Evolutionary conservation across 164 flowering plant species (phyloP).

Genomic region (Malania oleifera): DNA sequence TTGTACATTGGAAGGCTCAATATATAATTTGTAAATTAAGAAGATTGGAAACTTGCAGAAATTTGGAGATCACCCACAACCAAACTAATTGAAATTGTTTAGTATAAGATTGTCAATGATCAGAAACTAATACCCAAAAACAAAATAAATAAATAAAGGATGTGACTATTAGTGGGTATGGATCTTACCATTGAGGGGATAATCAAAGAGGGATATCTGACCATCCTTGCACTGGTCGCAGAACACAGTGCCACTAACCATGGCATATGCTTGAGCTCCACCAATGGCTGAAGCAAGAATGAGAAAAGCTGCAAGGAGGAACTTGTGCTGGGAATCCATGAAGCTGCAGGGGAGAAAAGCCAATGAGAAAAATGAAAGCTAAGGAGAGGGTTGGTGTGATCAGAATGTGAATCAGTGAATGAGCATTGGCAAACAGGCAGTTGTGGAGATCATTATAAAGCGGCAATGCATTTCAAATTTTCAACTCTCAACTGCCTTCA

Average conservation of each 20-base stretch:
- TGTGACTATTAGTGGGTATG: too few relatives aligned
- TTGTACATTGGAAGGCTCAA: too few relatives aligned
- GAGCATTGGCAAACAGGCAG: background rate
- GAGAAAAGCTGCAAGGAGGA: slow-evolving; percentile 30
- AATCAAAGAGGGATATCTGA: slow-evolving; percentile 59
- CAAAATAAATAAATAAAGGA: too few relatives aligned
- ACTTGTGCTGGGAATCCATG: slow-evolving; percentile 38
- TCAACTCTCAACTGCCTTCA: slow-evolving; percentile 49
- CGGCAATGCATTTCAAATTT: slow-evolving; percentile 16
- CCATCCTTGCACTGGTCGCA: slow-evolving; percentile 98
- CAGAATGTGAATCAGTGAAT: slow-evolving; percentile 8
- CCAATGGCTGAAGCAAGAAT: slow-evolving; percentile 36
- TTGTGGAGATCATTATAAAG: slow-evolving; percentile 1
- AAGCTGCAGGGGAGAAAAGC: background rate
- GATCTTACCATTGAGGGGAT: slow-evolving; percentile 63
- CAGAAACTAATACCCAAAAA: too few relatives aligned
- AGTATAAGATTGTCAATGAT: too few relatives aligned
- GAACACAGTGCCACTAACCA: slow-evolving; percentile 73
- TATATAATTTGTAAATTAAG: too few relatives aligned
- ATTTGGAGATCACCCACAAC: too few relatives aligned
- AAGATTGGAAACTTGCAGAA: too few relatives aligned
- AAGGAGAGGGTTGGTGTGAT: slow-evolving; percentile 2
- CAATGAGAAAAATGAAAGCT: background rate
- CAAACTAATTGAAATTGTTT: too few relatives aligned
- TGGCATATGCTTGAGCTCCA: slow-evolving; percentile 44